Conservation (phyloP, 139 green algal species). For the Haematococcus lacustris region DNA sequence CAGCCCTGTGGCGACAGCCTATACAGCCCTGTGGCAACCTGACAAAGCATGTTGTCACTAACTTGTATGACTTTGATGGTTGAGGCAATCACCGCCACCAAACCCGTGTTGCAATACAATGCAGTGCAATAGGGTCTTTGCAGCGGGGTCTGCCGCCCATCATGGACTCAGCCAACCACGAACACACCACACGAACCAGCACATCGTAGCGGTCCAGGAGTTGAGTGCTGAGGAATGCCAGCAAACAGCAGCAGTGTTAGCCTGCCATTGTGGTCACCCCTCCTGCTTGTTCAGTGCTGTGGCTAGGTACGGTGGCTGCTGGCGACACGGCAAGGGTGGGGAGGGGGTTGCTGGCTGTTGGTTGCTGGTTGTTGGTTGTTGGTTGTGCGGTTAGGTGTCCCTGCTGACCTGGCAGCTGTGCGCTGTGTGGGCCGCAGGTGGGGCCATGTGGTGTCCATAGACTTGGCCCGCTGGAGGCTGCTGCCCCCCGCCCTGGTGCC, state of each 20-base stretch:
- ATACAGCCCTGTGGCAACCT: too few species aligned
- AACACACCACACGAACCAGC: too few species aligned
- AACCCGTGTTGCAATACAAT: too few species aligned
- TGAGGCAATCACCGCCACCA: too few species aligned
- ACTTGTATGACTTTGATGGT: too few species aligned
- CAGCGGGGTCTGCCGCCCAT: too few species aligned
- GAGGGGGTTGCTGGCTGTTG: not conserved
- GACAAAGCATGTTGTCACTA: too few species aligned
- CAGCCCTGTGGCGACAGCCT: too few species aligned
- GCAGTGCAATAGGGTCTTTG: too few species aligned
- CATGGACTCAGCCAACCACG: too few species aligned
- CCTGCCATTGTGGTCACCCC: not conserved
- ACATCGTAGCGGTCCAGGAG: too few species aligned
- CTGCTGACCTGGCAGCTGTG: not conserved
- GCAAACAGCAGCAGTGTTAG: not conserved
- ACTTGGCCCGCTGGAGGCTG: slow-evolving; percentile 34
- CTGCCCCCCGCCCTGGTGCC: slow-evolving; percentile 26
- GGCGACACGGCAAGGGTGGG: not conserved
- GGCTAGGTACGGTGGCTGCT: not conserved
- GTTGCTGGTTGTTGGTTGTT: not conserved
- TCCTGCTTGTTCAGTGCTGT: not conserved
- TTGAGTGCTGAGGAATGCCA: not conserved
- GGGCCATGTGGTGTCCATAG: slow-evolving; percentile 21
- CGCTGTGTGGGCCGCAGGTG: slow-evolving; percentile 2
- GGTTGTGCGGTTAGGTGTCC: not conserved